A percentile compares a stretch with the other conserved stretches of the same genome.
Evolutionary conservation across 768 basidiomycete species (phyloP).

Genomic region (Leucosporidium scottii): DNA sequence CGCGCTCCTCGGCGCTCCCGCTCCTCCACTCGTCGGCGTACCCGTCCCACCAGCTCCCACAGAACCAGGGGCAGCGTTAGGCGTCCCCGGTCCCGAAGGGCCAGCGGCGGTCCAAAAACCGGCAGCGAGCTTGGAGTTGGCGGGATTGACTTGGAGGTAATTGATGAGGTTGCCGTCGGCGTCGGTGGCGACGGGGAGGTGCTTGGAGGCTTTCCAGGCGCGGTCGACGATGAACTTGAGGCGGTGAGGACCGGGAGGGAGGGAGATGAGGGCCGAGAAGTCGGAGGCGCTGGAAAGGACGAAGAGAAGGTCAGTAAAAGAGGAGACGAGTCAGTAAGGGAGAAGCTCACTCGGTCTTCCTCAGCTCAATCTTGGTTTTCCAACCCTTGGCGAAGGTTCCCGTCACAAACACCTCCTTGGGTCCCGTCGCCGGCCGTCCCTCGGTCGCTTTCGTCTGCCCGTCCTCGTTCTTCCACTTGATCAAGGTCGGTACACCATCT

Average conservation of each 20-base stretch:
- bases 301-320: background rate
- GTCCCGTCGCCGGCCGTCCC: slow-evolving; percentile 19
- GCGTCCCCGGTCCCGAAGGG: background rate
- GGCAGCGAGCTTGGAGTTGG: slow-evolving; percentile 1
- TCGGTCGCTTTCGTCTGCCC: slow-evolving; percentile 17
- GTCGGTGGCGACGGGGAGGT: slow-evolving; percentile 79
- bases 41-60: slow-evolving; percentile 7
- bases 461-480: slow-evolving; percentile 38
- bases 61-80: slow-evolving; percentile 37
- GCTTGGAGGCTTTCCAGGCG: slow-evolving; percentile 58
- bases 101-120: background rate
- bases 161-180: slow-evolving; percentile 84
- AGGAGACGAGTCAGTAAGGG: background rate
- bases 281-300: slow-evolving; percentile 23
- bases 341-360: slow-evolving; percentile 33
- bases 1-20: background rate
- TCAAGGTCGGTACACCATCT: slow-evolving; percentile 36
- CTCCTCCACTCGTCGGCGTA: background rate
- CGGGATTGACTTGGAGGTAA: slow-evolving; percentile 60
- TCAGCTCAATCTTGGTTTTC: slow-evolving; percentile 38
- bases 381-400: slow-evolving; percentile 39
- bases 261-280: slow-evolving; percentile 40
- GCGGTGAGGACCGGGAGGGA: slow-evolving; percentile 85
- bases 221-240: slow-evolving; percentile 93
- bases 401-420: slow-evolving; percentile 37